These are phyloP conservation scores for Phytophthora pseudosyringae DNA, from an alignment of 352 stramenopile genomes.

Conservation along the genomic window DNA sequence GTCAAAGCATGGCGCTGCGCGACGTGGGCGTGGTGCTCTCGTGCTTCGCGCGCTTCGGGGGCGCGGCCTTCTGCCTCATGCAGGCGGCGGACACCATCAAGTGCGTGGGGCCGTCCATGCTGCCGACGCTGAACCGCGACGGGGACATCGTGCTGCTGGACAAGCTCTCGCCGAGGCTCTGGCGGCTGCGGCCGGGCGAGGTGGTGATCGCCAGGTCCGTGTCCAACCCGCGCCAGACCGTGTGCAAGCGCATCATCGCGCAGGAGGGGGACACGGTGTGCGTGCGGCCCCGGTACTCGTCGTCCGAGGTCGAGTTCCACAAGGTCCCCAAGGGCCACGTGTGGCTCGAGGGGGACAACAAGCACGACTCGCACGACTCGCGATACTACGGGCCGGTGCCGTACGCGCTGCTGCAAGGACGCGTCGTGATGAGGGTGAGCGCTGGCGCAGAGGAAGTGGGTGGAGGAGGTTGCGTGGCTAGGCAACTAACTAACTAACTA, in stretches of 20 bases:
- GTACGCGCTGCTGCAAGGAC: conserved; percentile 89
- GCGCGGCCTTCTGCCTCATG: conserved; percentile 72
- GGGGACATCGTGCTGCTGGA: conserved; percentile 92
- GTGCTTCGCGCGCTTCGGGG: conserved; percentile 80
- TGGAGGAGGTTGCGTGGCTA: not conserved
- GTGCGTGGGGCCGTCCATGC: conserved; percentile 90
- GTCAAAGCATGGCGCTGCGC: conserved; percentile 22
- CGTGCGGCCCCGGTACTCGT: conserved; percentile 72
- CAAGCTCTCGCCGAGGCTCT: conserved; percentile 80
- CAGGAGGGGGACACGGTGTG: conserved; percentile 84
- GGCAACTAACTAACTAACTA: not conserved
- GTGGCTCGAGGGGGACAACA: conserved; percentile 98
- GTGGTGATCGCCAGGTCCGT: conserved; percentile 91
- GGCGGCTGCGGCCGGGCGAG: conserved; percentile 73
- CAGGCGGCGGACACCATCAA: conserved; percentile 84
- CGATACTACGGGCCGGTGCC: conserved; percentile 96
- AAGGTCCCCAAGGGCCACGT: conserved; percentile 93
- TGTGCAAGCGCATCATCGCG: conserved; percentile 92
- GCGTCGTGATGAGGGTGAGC: conserved; percentile 89
- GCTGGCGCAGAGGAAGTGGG: not conserved
- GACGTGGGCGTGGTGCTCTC: conserved; percentile 61
- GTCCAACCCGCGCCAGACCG: conserved; percentile 82
- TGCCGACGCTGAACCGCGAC: conserved; percentile 89
- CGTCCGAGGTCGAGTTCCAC: conserved; percentile 77
- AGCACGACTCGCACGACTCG: conserved; percentile 95